Evolutionary conservation across 2,329 filamentous ascomycete genomes (phyloP).

Genomic region (Paramyrothecium sp.): DNA sequence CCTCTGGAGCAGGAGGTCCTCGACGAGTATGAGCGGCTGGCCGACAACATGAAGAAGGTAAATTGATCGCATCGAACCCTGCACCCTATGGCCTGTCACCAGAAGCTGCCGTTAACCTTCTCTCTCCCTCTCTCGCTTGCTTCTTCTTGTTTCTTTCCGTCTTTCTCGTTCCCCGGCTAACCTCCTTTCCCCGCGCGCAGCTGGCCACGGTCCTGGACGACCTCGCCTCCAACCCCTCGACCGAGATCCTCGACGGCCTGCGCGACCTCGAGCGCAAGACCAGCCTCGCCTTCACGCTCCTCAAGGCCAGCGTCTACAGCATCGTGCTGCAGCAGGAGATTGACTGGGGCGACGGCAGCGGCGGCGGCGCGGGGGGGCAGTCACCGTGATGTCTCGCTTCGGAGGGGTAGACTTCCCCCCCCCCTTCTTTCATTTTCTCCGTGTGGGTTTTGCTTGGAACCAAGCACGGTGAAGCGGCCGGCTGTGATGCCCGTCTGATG

Average conservation of each 20-base stretch:
- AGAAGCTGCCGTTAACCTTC: no score
- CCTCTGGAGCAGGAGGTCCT: slow-evolving; percentile 91
- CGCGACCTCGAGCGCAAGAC: slow-evolving; percentile 91
- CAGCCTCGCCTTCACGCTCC: slow-evolving; percentile 86
- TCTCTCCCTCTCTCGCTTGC: no score
- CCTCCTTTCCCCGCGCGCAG: slow-evolving; percentile 28
- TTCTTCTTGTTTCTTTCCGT: not conserved
- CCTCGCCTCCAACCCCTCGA: slow-evolving; percentile 69
- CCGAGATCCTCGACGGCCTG: slow-evolving; percentile 82
- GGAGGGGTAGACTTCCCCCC: no score
- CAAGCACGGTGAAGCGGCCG: no score
- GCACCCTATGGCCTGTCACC: not conserved
- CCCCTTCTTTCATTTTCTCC: no score
- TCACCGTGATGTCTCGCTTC: not conserved
- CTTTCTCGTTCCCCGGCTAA: not conserved
- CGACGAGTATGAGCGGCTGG: slow-evolving; percentile 85
- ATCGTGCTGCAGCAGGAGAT: slow-evolving; percentile 99
- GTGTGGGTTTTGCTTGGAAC: no score
- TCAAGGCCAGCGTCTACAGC: slow-evolving; percentile 98
- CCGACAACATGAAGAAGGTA: slow-evolving; percentile 90
- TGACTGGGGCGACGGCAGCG: slow-evolving; percentile 65
- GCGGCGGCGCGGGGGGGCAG: slow-evolving; percentile 39
- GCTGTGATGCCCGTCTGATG: no score
- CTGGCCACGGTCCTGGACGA: slow-evolving; percentile 59
- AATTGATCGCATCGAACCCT: not conserved